Base-by-base conservation (phyloP, 2,329 filamentous ascomycete genomes). In the Xylariaceae sp. region DNA sequence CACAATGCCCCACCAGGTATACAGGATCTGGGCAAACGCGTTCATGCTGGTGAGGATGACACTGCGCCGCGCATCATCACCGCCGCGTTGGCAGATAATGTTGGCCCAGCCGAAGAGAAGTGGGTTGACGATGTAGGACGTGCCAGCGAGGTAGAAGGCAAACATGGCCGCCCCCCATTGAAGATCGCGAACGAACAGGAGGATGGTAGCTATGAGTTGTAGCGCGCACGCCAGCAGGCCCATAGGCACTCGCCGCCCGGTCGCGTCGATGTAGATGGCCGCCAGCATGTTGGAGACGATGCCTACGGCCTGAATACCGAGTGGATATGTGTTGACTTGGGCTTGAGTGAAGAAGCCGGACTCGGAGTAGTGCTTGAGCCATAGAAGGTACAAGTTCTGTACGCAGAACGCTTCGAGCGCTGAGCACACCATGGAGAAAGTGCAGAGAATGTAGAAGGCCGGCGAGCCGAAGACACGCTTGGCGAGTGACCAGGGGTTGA, bases 1-100 rank as follows among this genome's bases (percentile, higher is more conserved):
- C 0, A 58, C 51, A 4, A 72, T 67, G 0, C 67, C 68, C 68
- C 68, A 72, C 36, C 69, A 71, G 0, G 69, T 70, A 44, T 66
- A 71, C 19, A 72, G 43, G 1, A 64, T 52, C 32, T 60, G 61
- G 13, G 63, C 60, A 2, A 60, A 58, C 19, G 64, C 69, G 13
- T 36, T 36, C 34, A 36, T 36, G 19, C 18, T n/a, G 16, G 17
- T 15, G 6, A 36, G 18, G 19, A 36, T 36, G 18, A 36, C 19
- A 4, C 18, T n/a, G 7, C 34, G 34, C 2, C 19, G 16, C 12
- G 34, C 34, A 19, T 36, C 34, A 36, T 36, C 34, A 4, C 64
- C 64, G 3, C 48, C 48, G 2, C 64, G 53, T 44, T 62, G 59
- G 11, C 56, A 55, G 13, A 66, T 65, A 16, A 63, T 55, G 39